Evolutionary conservation across 495 filamentous ascomycete species (phyloP), one percentile per base, ranked within the genome.

Genomic region (Geopyxis carbonaria): DNA sequence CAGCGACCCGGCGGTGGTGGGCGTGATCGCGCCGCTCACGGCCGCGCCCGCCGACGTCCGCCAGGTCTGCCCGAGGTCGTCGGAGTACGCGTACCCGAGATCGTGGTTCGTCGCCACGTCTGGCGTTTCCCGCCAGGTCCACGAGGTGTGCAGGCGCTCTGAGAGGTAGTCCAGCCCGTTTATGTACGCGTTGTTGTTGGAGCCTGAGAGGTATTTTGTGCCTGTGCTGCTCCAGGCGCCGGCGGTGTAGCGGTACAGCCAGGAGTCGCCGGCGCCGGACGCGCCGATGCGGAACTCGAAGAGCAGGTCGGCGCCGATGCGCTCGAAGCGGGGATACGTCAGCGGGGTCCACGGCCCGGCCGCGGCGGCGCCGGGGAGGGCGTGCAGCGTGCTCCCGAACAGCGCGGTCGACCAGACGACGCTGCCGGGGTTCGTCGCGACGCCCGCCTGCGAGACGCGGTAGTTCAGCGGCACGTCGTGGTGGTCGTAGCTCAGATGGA

Each of bases 241-340:
- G 5, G 35, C 20, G 5, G 24, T 25, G 31, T 32, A 41, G 10
- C 31, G 34, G 43, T 68, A 68, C 6, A 57, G 32, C 46, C 57
- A 61, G 20, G 67, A 42, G 25, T 65, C 60, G 42, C 64, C 62
- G 45, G 64, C 62, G 5, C 65, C 64, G 1, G 65, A 66, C 45
- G 62, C 64, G 35, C 65, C 63, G 18, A 64, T 65, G 0, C 65
- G 64, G 41, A 64, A 55, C 11, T 64, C 59, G 42, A 60, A 60
- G 18, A 68, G 57, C 10, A 69, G 53, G 31, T 50, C 41, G 5
- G 23, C 34, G 21, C 45, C 45, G 0, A 56, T 30, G 3, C 44
- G 35, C 11, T 60, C 55, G 42, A 68, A 68, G 2, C 64, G 61
- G 20, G 65, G 65, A 43, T 68, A 68, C 0, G 65, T 67, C 4